Conservation (phyloP, 75 land plant genomes). For the Cupressus sempervirens region DNA sequence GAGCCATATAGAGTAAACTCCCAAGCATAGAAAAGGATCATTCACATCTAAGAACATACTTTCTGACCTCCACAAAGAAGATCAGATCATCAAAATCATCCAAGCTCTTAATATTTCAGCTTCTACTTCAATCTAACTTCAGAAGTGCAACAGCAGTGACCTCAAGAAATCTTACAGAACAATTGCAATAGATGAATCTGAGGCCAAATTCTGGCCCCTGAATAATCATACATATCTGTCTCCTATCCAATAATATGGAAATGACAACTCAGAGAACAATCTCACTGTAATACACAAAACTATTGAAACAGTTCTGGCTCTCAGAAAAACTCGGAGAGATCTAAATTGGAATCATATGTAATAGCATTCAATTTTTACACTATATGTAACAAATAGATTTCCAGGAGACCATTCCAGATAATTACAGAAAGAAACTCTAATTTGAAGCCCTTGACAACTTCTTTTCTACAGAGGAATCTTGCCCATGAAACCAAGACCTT, state of each 20-base stretch:
- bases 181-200: neutral
- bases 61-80: neutral
- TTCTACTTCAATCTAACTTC: neutral
- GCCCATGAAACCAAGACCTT: neutral
- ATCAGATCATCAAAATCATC: neutral
- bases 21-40: neutral
- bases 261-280: neutral
- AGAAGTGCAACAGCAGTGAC: neutral
- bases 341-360: neutral
- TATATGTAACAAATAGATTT: neutral
- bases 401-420: neutral
- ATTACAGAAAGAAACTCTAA: neutral
- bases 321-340: neutral
- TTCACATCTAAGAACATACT: neutral
- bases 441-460: neutral
- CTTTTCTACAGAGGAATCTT: neutral
- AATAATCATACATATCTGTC: neutral
- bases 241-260: neutral
- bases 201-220: neutral
- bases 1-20: neutral
- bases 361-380: neutral
- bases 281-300: neutral
- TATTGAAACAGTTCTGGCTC: conserved; percentile 4
- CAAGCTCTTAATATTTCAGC: neutral
- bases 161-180: neutral